Evolutionary conservation across 140 eudicot species (phyloP), one percentile per base, ranked within the genome.

Genomic region (Ambrosia hybrid): DNA sequence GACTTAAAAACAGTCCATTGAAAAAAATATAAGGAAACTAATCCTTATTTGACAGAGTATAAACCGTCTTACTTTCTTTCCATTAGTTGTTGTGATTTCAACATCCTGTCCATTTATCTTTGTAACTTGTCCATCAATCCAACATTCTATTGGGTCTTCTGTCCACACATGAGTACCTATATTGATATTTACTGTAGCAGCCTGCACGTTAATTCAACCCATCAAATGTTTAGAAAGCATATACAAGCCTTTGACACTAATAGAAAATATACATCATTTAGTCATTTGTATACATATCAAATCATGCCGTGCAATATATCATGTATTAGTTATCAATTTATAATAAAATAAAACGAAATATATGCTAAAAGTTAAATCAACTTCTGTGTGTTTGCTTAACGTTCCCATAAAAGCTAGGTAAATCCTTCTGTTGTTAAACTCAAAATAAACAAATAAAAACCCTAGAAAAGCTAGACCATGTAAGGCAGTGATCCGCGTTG

Each of bases 131-230:
- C 99, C 99, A 78, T 90, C 97, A 68, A 94, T 64, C 99, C 99
- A 94, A 75, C 88, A 83, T 71, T 76, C 65, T 5, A 66, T 51
- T 63, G 87, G 89, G 83, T 94, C 96, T 65, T 94, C 99, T 51
- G 60, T 92, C 99, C 99, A 94, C 37, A 94, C 96, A 51, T 88
- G 96, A 73, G 91, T 78, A 52, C 99, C 97, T 75, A 83, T 83
- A 64, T 80, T 80, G 64, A 94, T 90, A 72, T 86, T 94, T 6
- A 91, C 91, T 45, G 89, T 63, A 71, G 89, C 78, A 64, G 89
- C 90, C 97, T 91, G 93, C 89, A 84, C 60, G 37, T 72, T 51
- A 76, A 59, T 76, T 73, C 65, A 38, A 72, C 58, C 60, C 48
- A 62, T 78, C 68, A 21, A 9, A 66, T 49, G 78, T 76, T 71